phyloP scores from a whole-genome alignment of 257 asterid genomes.

The Solanum pimpinellifolium region DNA sequence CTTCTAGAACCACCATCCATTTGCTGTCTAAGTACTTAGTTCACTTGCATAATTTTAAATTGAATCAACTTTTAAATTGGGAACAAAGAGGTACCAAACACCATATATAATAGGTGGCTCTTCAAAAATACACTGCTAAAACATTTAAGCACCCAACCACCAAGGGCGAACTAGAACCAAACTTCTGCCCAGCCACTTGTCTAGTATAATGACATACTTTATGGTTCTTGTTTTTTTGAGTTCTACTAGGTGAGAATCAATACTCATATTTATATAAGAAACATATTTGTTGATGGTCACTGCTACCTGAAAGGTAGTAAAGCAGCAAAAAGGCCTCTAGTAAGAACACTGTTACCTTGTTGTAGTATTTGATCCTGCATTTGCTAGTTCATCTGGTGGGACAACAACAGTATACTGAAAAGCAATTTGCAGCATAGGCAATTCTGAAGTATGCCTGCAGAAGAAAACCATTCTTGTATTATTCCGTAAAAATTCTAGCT shows the following conservation, averaged over 20 bases:
- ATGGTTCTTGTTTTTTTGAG: neutral
- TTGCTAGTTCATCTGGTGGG: slow-evolving; percentile 59
- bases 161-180: neutral
- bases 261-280: neutral
- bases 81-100: neutral
- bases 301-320: neutral
- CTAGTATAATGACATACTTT: neutral
- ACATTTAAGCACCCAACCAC: neutral
- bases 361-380: slow-evolving; percentile 33
- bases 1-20: neutral
- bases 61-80: neutral
- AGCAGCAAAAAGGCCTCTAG: neutral
- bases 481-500: neutral
- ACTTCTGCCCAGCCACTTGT: neutral
- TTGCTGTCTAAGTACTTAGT: neutral
- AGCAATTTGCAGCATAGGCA: slow-evolving; percentile 88
- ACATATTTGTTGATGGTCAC: neutral
- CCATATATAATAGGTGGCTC: neutral
- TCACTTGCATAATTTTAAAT: neutral
- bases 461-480: slow-evolving; percentile 5
- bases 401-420: slow-evolving; percentile 93
- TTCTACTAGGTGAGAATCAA: neutral
- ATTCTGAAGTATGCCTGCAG: slow-evolving; percentile 75
- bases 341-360: slow-evolving; percentile 44
- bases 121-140: neutral